Evolutionary conservation across 345 rosid species (phyloP), one percentile per base, ranked within the genome.

Genomic region (Hypericum androsaemum): DNA sequence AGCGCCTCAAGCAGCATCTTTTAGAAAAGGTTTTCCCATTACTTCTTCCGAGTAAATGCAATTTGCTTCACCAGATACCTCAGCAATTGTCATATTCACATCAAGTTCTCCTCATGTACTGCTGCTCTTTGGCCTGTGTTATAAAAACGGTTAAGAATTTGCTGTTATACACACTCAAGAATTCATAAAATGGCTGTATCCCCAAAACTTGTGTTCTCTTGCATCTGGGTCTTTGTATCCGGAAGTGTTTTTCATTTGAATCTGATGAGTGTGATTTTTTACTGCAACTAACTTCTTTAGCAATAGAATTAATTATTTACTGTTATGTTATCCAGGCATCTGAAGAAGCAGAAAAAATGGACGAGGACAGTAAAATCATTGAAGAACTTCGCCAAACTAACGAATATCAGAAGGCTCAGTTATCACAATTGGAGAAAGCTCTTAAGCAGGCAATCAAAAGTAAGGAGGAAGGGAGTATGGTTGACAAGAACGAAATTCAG

Each of bases 261-360:
- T 13, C n/a, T 35, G 14, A 32, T 13, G 32, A n/a, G 41, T 2
- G 8, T 37, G 9, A 15, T 17, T 22, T 10, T 48, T 61, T 57
- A 8, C 14, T 42, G 37, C 6, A 38, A 15, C 4, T 22, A 22
- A 22, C 32, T 22, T 22, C 32, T 22, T 22, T 22, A 4, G 32
- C 32, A 22, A 1, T 22, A 22, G 32, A 22, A 22, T 4, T 22
- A 22, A 22, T 22, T 22, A 4, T 22, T 57, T 71, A 56, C 61
- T 81, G 47, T 37, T 53, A 64, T 56, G 7, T 64, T 53, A 35
- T 61, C 41, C 57, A 84, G 98, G 98, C 81, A 74, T 78, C 79
- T 53, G 96, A 87, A 76, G 96, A 92, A 69, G 84, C 96, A 12
- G 96, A 92, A 71, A 92, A 88, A 77, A 92, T 88, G 95, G 95